Evolutionary conservation across 192 early-diverging fungal genomes (phyloP).

Genomic region (Geranomyces michiganensis): DNA sequence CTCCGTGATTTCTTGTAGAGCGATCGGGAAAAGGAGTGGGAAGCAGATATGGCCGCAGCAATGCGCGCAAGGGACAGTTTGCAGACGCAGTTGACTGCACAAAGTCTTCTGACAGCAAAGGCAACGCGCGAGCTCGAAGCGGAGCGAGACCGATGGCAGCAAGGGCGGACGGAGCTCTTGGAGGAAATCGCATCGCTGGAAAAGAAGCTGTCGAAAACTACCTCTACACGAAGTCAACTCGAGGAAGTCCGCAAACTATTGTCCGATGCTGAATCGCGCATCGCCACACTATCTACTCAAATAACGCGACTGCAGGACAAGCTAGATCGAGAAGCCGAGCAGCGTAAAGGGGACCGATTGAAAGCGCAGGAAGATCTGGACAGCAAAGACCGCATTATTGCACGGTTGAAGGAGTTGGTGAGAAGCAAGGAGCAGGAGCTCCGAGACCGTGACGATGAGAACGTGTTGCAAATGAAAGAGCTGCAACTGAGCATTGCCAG

Average conservation of each 20-base stretch:
- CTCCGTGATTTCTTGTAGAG: slow-evolving; percentile 28
- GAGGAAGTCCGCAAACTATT: slow-evolving; percentile 14
- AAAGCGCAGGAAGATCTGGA: slow-evolving; percentile 28
- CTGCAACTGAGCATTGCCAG: slow-evolving; percentile 44
- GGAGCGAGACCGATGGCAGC: slow-evolving; percentile 35
- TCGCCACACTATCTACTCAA: not conserved
- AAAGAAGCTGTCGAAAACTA: slow-evolving; percentile 26
- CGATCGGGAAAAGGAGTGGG: slow-evolving; percentile 39
- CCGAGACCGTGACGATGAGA: slow-evolving; percentile 45
- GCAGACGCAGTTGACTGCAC: slow-evolving; percentile 30
- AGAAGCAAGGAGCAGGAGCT: slow-evolving; percentile 38
- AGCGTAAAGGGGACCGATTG: slow-evolving; percentile 6
- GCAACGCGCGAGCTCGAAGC: slow-evolving; percentile 40
- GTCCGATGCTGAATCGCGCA: not conserved
- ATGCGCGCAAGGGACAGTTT: slow-evolving; percentile 34
- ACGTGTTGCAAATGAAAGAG: slow-evolving; percentile 49
- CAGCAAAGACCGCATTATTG: slow-evolving; percentile 36
- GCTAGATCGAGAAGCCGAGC: slow-evolving; percentile 12
- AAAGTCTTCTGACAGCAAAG: slow-evolving; percentile 17
- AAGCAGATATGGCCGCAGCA: slow-evolving; percentile 29
- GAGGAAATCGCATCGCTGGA: slow-evolving; percentile 42
- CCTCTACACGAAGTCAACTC: slow-evolving; percentile 1
- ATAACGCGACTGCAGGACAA: not conserved
- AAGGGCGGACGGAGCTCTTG: slow-evolving; percentile 20
- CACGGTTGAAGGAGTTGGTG: slow-evolving; percentile 40